These are phyloP conservation scores for Erythrophleum ivorense DNA, from an alignment of 331 rosid species.

Conservation along the genomic window DNA sequence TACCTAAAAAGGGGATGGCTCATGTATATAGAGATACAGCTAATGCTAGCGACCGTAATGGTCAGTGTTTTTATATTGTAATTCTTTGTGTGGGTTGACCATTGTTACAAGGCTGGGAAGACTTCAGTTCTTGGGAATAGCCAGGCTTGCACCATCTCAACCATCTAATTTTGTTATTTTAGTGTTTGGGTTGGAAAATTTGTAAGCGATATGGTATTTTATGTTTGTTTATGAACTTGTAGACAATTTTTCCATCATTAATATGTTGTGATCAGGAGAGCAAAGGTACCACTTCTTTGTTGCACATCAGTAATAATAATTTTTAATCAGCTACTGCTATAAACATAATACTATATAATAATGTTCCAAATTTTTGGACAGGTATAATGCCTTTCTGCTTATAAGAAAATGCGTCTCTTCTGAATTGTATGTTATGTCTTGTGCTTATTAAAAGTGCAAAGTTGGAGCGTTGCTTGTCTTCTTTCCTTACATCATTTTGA, in stretches of 20 bases:
- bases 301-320: not conserved
- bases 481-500: too few species aligned
- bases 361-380: too few species aligned
- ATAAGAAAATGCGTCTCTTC: not conserved
- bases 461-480: too few species aligned
- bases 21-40: slow-evolving; percentile 69
- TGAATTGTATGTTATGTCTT: not conserved
- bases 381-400: not conserved
- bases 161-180: too few species aligned
- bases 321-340: not conserved
- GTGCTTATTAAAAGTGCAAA: too few species aligned
- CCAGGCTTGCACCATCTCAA: too few species aligned
- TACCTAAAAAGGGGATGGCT: slow-evolving; percentile 72
- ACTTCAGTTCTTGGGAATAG: too few species aligned
- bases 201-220: too few species aligned
- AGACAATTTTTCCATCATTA: not conserved
- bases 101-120: too few species aligned
- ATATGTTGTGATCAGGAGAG: not conserved
- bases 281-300: not conserved
- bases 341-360: not conserved
- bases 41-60: slow-evolving; percentile 65
- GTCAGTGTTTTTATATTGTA: too few species aligned
- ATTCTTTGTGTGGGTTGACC: too few species aligned
- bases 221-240: not conserved
- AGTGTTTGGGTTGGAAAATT: too few species aligned